phyloP scores from a whole-genome alignment of 768 basidiomycete genomes.

The Grammothele lineata region DNA sequence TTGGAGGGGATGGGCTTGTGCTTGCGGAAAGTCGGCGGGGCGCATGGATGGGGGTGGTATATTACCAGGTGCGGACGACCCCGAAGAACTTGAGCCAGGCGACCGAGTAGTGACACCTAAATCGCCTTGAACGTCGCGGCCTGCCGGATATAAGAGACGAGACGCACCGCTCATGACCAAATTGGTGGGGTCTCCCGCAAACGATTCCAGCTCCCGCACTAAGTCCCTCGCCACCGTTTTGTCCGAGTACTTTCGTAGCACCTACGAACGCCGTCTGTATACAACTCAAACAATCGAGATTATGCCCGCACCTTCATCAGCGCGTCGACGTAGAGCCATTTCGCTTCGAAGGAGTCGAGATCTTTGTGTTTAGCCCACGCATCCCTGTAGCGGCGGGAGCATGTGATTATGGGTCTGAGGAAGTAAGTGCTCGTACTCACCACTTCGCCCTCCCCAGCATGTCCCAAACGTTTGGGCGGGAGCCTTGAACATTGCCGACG shows the following conservation, averaged over 20 bases:
- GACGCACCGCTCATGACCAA: slow-evolving; percentile 61
- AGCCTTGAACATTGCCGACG: slow-evolving; percentile 76
- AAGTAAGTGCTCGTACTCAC: slow-evolving; percentile 37
- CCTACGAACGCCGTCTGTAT: no score
- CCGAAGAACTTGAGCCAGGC: slow-evolving; percentile 58
- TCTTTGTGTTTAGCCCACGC: slow-evolving; percentile 94
- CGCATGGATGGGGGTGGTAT: slow-evolving; percentile 7
- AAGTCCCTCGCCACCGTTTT: slow-evolving; percentile 73
- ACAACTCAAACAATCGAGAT: no score
- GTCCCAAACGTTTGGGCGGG: slow-evolving; percentile 85
- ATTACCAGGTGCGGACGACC: slow-evolving; percentile 54
- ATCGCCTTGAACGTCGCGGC: slow-evolving; percentile 18
- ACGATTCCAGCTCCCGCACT: slow-evolving; percentile 74
- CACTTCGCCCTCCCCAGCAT: slow-evolving; percentile 93
- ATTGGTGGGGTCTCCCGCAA: slow-evolving; percentile 61
- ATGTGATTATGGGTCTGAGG: slow-evolving; percentile 15
- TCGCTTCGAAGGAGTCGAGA: slow-evolving; percentile 72
- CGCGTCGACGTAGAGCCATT: slow-evolving; percentile 86
- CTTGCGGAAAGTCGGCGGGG: slow-evolving; percentile 8
- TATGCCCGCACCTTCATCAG: slow-evolving; percentile 76
- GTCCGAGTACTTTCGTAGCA: slow-evolving; percentile 78
- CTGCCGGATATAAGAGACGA: neutral
- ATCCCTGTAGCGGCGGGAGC: slow-evolving; percentile 53
- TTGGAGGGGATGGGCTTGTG: slow-evolving; percentile 13
- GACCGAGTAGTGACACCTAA: slow-evolving; percentile 40